phyloP scores from a whole-genome alignment of 768 basidiomycete species.

The Trametes punicea region DNA sequence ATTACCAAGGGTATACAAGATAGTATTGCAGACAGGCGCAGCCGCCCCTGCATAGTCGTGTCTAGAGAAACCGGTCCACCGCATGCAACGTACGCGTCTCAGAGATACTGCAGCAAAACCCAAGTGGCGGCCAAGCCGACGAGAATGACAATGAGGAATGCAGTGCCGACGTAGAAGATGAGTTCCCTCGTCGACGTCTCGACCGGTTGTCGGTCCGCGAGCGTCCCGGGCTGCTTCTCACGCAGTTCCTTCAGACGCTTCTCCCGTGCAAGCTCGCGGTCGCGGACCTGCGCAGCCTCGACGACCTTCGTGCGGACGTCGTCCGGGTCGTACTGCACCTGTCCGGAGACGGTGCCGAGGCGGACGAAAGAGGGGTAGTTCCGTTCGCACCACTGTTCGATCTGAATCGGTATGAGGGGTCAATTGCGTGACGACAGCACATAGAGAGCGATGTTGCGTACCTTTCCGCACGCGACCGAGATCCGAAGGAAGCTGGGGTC shows the following conservation, averaged over 20 bases:
- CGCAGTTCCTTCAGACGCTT: constrained; percentile 27
- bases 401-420: constrained; percentile 39
- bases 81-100: background rate
- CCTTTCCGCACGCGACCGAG: constrained; percentile 82
- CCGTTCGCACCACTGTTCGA: constrained; percentile 92
- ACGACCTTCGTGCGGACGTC: constrained; percentile 60
- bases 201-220: background rate
- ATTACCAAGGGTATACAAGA: background rate
- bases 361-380: constrained; percentile 90
- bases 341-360: constrained; percentile 23
- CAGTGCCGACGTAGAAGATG: constrained; percentile 28
- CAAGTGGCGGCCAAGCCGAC: constrained; percentile 28
- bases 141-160: constrained; percentile 27
- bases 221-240: constrained; percentile 1
- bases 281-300: constrained; percentile 41
- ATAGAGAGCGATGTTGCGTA: constrained; percentile 32
- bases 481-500: constrained; percentile 88
- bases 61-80: too few species aligned
- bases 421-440: background rate
- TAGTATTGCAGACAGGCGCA: too few species aligned
- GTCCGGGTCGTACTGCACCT: constrained; percentile 37
- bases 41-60: too few species aligned
- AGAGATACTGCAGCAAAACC: constrained; percentile 22
- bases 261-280: constrained; percentile 31
- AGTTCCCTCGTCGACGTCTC: constrained; percentile 25